phyloP scores from a whole-genome alignment of 805 yeast species.

The Kazachstania martiniae region DNA sequence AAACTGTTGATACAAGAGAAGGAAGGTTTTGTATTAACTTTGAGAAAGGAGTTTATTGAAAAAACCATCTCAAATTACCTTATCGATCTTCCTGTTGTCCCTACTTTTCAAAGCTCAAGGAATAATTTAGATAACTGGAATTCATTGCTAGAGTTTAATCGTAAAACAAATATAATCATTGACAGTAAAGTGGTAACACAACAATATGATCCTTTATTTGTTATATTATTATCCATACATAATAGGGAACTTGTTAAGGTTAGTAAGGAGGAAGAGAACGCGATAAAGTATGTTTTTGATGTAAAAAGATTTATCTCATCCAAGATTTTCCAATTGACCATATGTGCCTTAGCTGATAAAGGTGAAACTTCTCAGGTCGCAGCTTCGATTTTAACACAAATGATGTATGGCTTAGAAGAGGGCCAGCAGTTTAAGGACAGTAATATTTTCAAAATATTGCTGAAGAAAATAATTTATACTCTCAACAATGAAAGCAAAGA shows the following conservation, averaged over 20 bases:
- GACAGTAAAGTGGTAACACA: constrained; percentile 10
- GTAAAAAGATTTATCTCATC: constrained; percentile 48
- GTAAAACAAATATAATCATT: constrained; percentile 6
- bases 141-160: constrained; percentile 23
- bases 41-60: constrained; percentile 39
- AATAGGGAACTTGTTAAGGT: constrained; percentile 49
- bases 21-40: constrained; percentile 39
- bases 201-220: constrained; percentile 60
- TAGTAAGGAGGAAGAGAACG: constrained; percentile 19
- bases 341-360: constrained; percentile 33
- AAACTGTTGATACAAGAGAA: constrained; percentile 36
- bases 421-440: constrained; percentile 45
- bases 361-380: constrained; percentile 29
- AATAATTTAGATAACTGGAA: constrained; percentile 14
- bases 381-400: constrained; percentile 33
- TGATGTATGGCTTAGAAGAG: constrained; percentile 33
- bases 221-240: constrained; percentile 49
- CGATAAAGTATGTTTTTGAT: constrained; percentile 31
- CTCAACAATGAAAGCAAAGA: constrained; percentile 13
- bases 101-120: constrained; percentile 6
- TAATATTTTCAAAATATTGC: constrained; percentile 40
- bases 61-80: constrained; percentile 36
- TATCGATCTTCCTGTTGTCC: constrained; percentile 21
- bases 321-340: constrained; percentile 36
- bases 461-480: constrained; percentile 34